These are phyloP conservation scores for Penicillium griseofulvum DNA, from an alignment of 2,329 filamentous ascomycete genomes.

Conservation along the genomic window DNA sequence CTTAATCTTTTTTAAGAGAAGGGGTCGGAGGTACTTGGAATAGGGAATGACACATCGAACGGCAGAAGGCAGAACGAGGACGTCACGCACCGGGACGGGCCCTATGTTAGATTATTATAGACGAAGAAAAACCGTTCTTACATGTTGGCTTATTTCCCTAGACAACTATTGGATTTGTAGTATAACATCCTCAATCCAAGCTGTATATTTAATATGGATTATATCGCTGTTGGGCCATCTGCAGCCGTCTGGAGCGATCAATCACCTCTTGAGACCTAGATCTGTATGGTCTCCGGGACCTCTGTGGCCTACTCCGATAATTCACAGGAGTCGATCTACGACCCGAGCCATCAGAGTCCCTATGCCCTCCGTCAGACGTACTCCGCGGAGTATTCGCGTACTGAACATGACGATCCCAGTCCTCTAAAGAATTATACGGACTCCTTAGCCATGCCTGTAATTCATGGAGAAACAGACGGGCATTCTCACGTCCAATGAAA, in stretches of 20 bases:
- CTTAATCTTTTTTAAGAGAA: no score
- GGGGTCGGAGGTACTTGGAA: no score
- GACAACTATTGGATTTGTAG: neutral
- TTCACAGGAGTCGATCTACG: conserved; percentile 4
- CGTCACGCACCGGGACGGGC: no score
- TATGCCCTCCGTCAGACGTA: neutral
- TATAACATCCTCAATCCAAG: neutral
- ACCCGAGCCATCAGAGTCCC: conserved; percentile 6
- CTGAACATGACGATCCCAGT: conserved; percentile 79
- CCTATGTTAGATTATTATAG: no score
- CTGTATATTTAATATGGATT: neutral
- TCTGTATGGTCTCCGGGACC: neutral
- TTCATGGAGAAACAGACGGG: conserved; percentile 79
- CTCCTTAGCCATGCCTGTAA: conserved; percentile 78
- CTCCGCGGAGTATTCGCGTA: conserved; percentile 50
- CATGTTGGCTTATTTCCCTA: neutral
- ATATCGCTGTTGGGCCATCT: conserved; percentile 9
- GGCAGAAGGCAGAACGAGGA: no score
- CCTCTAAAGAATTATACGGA: conserved; percentile 66
- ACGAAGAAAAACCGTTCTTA: no score
- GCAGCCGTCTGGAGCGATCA: conserved; percentile 3
- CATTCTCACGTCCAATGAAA: conserved; percentile 71
- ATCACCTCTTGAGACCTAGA: neutral
- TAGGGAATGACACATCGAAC: no score
- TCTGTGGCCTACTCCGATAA: neutral